A percentile compares a stretch with the other conserved stretches of the same genome.
phyloP scores from a whole-genome alignment of 106 monocot genomes.

The Dendrobium officinale region DNA sequence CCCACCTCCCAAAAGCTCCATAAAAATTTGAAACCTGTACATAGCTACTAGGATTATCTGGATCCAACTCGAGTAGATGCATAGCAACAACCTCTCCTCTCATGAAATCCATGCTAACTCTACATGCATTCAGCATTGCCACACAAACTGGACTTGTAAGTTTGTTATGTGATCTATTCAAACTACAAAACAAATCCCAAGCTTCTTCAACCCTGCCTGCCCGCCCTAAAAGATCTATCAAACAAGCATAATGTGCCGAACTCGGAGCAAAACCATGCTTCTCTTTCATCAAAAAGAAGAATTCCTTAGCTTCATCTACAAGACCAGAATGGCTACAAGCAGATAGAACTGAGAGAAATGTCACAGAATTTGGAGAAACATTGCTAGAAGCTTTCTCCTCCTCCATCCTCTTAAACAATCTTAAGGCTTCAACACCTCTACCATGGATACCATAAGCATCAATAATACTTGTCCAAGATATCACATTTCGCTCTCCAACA shows the following conservation, averaged over 20 bases:
- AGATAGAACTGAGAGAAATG: conserved; percentile 37
- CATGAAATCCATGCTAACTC: conserved; percentile 21
- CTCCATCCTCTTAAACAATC: conserved; percentile 29
- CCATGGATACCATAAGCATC: conserved; percentile 47
- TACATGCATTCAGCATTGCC: conserved; percentile 44
- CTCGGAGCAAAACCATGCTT: conserved; percentile 26
- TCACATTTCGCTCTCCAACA: conserved; percentile 20
- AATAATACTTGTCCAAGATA: conserved; percentile 50
- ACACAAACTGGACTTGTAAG: conserved; percentile 25
- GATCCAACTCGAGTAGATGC: conserved; percentile 20
- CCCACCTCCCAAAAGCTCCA: conserved; percentile 37
- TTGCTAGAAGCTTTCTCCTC: background rate
- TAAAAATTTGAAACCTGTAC: conserved; percentile 41
- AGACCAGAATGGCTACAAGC: conserved; percentile 46
- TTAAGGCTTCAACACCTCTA: conserved; percentile 19
- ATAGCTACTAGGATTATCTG: conserved; percentile 33
- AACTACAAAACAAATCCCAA: conserved; percentile 28
- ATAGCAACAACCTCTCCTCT: conserved; percentile 23
- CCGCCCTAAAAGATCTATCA: conserved; percentile 37
- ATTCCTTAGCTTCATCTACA: conserved; percentile 21
- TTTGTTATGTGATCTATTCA: conserved; percentile 1
- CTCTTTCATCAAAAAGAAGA: conserved; percentile 27
- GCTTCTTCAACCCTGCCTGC: conserved; percentile 44
- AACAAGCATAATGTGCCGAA: conserved; percentile 49
- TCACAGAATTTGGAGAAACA: conserved; percentile 28